Conservation (phyloP, 805 yeast genomes). For the Ogataea parapolymorpha region DNA sequence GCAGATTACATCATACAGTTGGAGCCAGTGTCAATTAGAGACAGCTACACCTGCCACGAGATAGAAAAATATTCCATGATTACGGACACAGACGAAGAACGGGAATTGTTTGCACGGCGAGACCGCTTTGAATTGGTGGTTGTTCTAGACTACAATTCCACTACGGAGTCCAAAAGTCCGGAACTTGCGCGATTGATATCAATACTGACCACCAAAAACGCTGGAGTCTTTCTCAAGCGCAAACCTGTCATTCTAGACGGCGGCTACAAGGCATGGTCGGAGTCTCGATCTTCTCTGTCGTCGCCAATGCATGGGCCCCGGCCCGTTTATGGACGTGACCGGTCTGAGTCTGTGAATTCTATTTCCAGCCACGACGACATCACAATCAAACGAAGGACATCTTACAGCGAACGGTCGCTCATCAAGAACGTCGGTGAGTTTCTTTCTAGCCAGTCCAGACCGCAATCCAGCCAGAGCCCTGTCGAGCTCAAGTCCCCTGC, state of each 20-base stretch:
- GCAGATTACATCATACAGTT: constrained; percentile 61
- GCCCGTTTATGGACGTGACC: constrained; percentile 17
- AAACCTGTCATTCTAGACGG: constrained; percentile 48
- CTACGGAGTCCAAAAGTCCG: constrained; percentile 13
- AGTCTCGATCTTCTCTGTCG: constrained; percentile 14
- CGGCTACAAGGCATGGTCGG: constrained; percentile 65
- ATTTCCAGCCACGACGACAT: constrained; percentile 15
- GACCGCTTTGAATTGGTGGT: constrained; percentile 59
- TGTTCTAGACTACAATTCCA: constrained; percentile 51
- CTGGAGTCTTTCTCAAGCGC: constrained; percentile 36
- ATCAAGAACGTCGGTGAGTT: constrained; percentile 24
- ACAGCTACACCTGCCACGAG: constrained; percentile 55
- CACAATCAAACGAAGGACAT: constrained; percentile 9
- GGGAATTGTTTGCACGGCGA: constrained; percentile 49
- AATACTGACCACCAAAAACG: constrained; percentile 37
- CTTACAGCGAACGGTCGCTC: constrained; percentile 18
- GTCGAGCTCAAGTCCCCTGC: constrained; percentile 1
- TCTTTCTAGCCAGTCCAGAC: constrained; percentile 13
- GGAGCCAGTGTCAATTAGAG: constrained; percentile 63
- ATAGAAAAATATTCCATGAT: constrained; percentile 59
- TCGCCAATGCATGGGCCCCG: constrained; percentile 22
- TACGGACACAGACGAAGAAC: constrained; percentile 55
- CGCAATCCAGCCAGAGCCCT: constrained; percentile 17
- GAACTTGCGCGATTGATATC: constrained; percentile 33
- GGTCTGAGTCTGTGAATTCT: constrained; percentile 13